Evolutionary conservation across 345 rosid species (phyloP).

Genomic region (Conringia planisiliqua): DNA sequence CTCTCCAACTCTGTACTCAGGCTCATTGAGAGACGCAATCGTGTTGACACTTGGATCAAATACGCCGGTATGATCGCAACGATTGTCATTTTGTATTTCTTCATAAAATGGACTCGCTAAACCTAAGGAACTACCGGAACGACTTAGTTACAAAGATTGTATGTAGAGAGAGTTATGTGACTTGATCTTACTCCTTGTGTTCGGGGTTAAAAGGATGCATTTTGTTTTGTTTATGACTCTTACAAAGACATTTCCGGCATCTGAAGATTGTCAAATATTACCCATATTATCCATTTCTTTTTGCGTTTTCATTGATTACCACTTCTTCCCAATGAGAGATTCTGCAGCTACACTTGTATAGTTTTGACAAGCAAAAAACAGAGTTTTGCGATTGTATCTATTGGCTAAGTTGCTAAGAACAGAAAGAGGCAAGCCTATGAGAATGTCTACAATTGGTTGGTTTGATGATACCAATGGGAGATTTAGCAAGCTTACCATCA

Average conservation of each 20-base stretch:
- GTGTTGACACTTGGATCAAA: conserved; percentile 83
- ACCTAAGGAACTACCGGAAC: background rate
- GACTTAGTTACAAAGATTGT: background rate
- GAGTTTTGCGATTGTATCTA: background rate
- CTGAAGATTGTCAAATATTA: background rate
- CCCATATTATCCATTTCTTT: background rate
- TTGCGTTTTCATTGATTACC: background rate
- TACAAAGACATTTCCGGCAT: background rate
- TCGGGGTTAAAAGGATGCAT: background rate
- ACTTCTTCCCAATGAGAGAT: background rate
- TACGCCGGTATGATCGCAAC: conserved; percentile 75
- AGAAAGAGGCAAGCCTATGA: background rate
- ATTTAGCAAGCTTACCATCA: background rate
- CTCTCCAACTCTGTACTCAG: conserved; percentile 86
- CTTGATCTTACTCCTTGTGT: background rate
- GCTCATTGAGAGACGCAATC: conserved; percentile 90
- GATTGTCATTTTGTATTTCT: conserved; percentile 49
- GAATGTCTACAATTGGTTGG: background rate
- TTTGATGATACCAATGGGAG: background rate
- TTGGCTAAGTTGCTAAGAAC: background rate
- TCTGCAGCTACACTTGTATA: background rate
- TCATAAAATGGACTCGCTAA: conserved; percentile 58
- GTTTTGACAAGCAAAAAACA: background rate
- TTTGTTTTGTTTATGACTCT: background rate
- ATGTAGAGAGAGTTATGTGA: conserved; percentile 13